Evolutionary conservation across 106 monocot genomes (phyloP), one percentile per base, ranked within the genome.

Genomic region (Allium fistulosum): DNA sequence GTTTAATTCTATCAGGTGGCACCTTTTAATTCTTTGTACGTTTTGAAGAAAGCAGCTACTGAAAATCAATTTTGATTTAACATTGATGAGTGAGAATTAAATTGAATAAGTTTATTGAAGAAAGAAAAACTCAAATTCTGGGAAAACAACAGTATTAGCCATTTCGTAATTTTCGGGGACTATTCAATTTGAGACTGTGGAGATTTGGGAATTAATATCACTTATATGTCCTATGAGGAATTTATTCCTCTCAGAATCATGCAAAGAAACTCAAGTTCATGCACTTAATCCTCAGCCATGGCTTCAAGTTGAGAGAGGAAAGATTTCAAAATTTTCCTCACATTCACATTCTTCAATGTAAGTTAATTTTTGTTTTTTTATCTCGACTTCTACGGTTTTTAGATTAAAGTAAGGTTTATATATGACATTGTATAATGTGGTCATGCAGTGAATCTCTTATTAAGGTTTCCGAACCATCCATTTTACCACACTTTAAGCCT

Each of bases 261-360:
- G 77, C 72, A 93, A 78, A 77, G 90, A 93, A 63, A 87, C 89
- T 13, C 89, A 93, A 64, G 63, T 99, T n/a, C 92, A 93, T 66
- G 80, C 75, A n/a, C 74, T 99, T 28, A 90, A 93, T 81, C 99
- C 93, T 47, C 99, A 99, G 57, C 83, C 92, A 66, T 99, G 92
- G 99, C 92, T 99, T 66, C 99, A 99, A 72, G 99, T 99, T 18
- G 99, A 99, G 72, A 80, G 99, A 64, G 99, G 90, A 47, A 99
- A 99, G 71, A 77, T 93, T 6, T 90, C 89, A 15, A 93, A 99
- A 57, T 61, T 79, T 69, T 82, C 87, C 13, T 73, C 84, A 5
- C 75, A 85, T 70, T 72, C 93, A 15, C 69, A 76, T 68, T 92
- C 92, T 71, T 99, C 99, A 45, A 87, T 93, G 99, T 99, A 90